Conservation (phyloP, 352 stramenopile species). For the Plasmopara viticola region DNA sequence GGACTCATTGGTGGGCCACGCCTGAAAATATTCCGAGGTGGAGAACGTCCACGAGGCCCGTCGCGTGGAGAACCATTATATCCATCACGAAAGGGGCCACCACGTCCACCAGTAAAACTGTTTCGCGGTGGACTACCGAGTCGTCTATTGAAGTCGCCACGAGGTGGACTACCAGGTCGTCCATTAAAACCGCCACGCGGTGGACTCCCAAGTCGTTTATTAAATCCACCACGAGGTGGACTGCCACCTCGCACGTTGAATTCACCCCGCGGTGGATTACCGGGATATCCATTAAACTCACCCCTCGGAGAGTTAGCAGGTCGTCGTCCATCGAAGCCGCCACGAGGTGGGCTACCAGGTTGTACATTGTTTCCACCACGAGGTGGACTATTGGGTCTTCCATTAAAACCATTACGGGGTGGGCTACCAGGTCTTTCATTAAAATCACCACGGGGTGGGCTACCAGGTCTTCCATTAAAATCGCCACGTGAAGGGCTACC, state of each 20-base stretch:
- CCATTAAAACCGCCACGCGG: slow-evolving; percentile 4
- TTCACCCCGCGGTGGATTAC: slow-evolving; percentile 6
- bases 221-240: slow-evolving; percentile 12
- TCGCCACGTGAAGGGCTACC: slow-evolving; percentile 8
- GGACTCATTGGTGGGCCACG: slow-evolving; percentile 21
- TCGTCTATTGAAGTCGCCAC: slow-evolving; percentile 7
- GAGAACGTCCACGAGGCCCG: slow-evolving; percentile 19
- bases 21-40: slow-evolving; percentile 19
- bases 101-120: slow-evolving; percentile 9
- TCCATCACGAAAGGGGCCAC: slow-evolving; percentile 16
- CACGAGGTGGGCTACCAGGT: slow-evolving; percentile 3
- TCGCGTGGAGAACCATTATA: slow-evolving; percentile 8
- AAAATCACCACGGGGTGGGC: slow-evolving; percentile 12
- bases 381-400: slow-evolving; percentile 5
- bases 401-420: neutral
- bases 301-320: slow-evolving; percentile 5
- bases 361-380: slow-evolving; percentile 8
- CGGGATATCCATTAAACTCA: slow-evolving; percentile 1
- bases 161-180: slow-evolving; percentile 2
- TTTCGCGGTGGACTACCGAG: slow-evolving; percentile 9
- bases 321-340: slow-evolving; percentile 7
- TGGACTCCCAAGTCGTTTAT: slow-evolving; percentile 11
- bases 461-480: slow-evolving; percentile 10
- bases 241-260: slow-evolving; percentile 9
- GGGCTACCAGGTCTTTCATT: slow-evolving; percentile 12